Percentiles rank a stretch among this genome's conserved stretches.
phyloP scores from a whole-genome alignment of 2,329 filamentous ascomycete species.

The Pseudocercospora eumusae region DNA sequence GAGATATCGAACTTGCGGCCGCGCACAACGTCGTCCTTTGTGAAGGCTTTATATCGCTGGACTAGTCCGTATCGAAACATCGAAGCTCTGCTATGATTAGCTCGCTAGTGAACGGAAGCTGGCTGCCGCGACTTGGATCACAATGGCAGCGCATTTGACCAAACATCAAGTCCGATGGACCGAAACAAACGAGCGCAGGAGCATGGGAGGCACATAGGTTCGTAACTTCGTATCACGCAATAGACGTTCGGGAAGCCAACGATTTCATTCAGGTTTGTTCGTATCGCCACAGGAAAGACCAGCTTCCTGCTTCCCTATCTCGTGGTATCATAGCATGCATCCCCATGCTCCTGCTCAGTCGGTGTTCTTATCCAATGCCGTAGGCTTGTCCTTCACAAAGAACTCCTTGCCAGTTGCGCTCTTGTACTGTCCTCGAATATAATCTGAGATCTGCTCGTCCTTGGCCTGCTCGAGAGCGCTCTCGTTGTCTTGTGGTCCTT shows the following conservation, averaged over 20 bases:
- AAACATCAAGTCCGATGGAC: neutral
- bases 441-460: constrained; percentile 75
- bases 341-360: constrained; percentile 7
- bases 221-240: too few relatives aligned
- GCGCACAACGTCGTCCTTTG: neutral
- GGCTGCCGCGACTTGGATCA: neutral
- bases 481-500: constrained; percentile 70
- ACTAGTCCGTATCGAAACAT: too few relatives aligned
- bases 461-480: constrained; percentile 76
- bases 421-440: constrained; percentile 72
- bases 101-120: neutral
- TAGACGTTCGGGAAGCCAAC: neutral
- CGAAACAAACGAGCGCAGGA: neutral
- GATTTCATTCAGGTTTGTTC: neutral
- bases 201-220: neutral
- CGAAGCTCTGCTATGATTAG: too few relatives aligned
- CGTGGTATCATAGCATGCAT: neutral
- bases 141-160: neutral
- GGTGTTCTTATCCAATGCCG: constrained; percentile 17
- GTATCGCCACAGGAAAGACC: neutral
- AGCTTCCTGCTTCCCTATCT: neutral
- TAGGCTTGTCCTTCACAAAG: constrained; percentile 66
- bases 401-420: constrained; percentile 66
- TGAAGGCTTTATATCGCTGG: neutral
- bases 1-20: neutral